Evolutionary conservation across 345 rosid species (phyloP).

Genomic region (Mallotus nudiflorus): DNA sequence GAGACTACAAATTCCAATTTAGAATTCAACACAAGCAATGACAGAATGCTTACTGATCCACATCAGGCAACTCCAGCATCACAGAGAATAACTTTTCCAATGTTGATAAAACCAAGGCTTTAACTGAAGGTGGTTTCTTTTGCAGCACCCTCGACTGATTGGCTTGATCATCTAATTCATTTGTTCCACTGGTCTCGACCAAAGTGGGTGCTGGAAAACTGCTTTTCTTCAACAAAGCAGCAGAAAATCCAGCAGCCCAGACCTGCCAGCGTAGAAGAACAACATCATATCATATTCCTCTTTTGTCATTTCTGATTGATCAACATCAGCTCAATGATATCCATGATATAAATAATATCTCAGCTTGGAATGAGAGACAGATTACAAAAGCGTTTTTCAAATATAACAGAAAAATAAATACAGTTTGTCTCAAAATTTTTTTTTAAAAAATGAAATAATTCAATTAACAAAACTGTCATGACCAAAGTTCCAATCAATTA

Average conservation of each 20-base stretch:
- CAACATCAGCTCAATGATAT: background rate
- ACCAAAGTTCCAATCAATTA: background rate
- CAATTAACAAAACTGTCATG: background rate
- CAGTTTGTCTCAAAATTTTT: background rate
- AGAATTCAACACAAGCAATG: background rate
- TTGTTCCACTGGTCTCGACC: conserved; percentile 23
- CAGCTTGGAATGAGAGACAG: no score
- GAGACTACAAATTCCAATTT: background rate
- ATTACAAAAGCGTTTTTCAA: background rate
- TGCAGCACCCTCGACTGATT: conserved; percentile 21
- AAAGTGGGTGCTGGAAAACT: conserved; percentile 41
- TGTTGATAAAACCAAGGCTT: conserved; percentile 45
- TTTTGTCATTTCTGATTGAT: background rate
- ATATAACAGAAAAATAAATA: background rate
- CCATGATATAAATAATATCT: background rate
- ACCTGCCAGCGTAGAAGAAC: conserved; percentile 48
- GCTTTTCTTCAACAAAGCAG: conserved; percentile 72
- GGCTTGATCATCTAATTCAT: conserved; percentile 27
- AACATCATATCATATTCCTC: conserved; percentile 3
- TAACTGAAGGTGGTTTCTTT: conserved; percentile 39
- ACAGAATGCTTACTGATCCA: conserved; percentile 48
- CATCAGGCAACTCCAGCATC: conserved; percentile 53
- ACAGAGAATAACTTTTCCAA: conserved; percentile 62
- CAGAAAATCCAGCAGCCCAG: conserved; percentile 90
- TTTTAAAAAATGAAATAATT: no score